Base-by-base conservation (phyloP, 305 asterid genomes). In the Lippia alba region DNA sequence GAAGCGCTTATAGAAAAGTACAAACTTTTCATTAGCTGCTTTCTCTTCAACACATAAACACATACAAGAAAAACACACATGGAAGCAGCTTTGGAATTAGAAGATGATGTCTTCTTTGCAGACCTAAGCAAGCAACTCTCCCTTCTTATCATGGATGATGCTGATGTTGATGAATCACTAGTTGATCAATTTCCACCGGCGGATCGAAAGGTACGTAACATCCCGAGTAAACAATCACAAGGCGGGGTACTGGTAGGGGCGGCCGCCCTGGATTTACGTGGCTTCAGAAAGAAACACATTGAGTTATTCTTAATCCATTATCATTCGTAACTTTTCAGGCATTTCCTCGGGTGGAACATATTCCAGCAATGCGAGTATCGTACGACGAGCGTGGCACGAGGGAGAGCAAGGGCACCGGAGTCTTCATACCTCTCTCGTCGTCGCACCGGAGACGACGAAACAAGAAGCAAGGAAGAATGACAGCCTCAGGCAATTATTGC, bases 361-460 rank as follows among this genome's bases (percentile, higher is more conserved):
- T 11, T 8, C 83, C 81, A 36, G 51, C 78, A 1, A 72, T 51
- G 32, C 78, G 79, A 72, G 20, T 75, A 41, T 71, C 78, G 56
- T 70, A 39, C 24, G 56, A 55, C 16, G 79, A 69, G 56, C 61
- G 56, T 0, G 73, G 50, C 76, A 86, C 71, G 76, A 74, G 83
- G 71, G 89, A 81, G 73, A 86, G 86, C 83, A 89, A 89, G 78
- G 96, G 92, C 17, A 89, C 96, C 12, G 92, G 96, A 74, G 96
- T 89, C 10, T 89, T 86, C 5, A 89, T 89, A 55, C 96, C 96
- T 8, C 84, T 74, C 55, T 81, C 87, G n/a, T 81, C 87, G n/a
- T 64, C 73, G 30, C 69, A 78, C 34, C 81, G 77, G 0, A 80
- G 80, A 46, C 69, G 85, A 68, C 82, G 78, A 71, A 79, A 55